phyloP scores from a whole-genome alignment of 2,329 filamentous ascomycete genomes.

The Nemania sp. region DNA sequence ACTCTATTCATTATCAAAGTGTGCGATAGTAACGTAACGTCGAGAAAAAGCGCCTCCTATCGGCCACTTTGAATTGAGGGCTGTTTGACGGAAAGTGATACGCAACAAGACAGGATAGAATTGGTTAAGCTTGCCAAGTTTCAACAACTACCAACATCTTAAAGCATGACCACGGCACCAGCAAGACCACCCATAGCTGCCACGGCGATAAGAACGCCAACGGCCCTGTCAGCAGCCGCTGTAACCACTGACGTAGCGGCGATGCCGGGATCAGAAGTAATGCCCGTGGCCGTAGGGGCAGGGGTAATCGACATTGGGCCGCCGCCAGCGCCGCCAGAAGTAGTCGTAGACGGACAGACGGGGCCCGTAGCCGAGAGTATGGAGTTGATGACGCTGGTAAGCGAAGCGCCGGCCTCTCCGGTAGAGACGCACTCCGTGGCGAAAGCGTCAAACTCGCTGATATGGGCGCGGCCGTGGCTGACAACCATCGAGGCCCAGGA shows the following conservation, averaged over 20 bases:
- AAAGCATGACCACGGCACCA: conserved; percentile 1
- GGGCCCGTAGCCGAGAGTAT: conserved; percentile 4
- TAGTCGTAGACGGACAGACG: neutral
- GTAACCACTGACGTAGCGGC: neutral
- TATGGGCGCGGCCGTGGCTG: conserved; percentile 15
- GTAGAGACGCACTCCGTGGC: conserved; percentile 16
- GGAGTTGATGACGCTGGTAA: conserved; percentile 5
- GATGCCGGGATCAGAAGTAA: neutral
- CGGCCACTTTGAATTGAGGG: too few relatives aligned
- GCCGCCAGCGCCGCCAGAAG: neutral
- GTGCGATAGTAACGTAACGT: too few relatives aligned
- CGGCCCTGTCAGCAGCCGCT: neutral
- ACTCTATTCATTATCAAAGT: too few relatives aligned
- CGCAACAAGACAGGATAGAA: too few relatives aligned
- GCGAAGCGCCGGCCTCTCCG: neutral
- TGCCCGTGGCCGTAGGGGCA: neutral
- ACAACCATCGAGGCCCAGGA: conserved; percentile 2
- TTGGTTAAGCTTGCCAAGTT: too few relatives aligned
- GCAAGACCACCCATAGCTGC: conserved; percentile 1
- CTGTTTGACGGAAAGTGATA: too few relatives aligned
- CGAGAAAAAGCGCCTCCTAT: too few relatives aligned
- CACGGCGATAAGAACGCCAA: neutral
- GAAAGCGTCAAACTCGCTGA: conserved; percentile 11
- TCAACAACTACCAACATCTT: neutral
- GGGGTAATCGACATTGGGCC: neutral